Evolutionary conservation across 192 early-diverging fungal species (phyloP).

Genomic region (Coemansia sp.): DNA sequence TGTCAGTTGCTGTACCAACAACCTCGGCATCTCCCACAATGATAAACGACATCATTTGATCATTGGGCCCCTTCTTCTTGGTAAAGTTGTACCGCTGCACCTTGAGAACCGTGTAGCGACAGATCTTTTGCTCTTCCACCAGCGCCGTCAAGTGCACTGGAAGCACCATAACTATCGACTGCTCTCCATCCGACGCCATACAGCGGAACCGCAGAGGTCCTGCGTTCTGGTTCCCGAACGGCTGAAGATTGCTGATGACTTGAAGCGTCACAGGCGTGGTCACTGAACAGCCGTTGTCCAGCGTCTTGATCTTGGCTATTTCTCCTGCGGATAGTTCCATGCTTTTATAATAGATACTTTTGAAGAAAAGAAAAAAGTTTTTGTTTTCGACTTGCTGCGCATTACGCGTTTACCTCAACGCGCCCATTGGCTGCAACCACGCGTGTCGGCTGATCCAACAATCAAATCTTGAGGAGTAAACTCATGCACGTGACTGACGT

Average conservation of each 20-base stretch:
- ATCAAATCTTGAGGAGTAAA: background rate
- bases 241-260: constrained; percentile 38
- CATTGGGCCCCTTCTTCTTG: constrained; percentile 26
- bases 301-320: constrained; percentile 25
- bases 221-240: constrained; percentile 24
- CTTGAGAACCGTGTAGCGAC: constrained; percentile 34
- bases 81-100: constrained; percentile 29
- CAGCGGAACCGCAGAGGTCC: constrained; percentile 37
- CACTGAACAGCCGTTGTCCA: constrained; percentile 18
- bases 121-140: constrained; percentile 27
- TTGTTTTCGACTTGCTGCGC: constrained; percentile 3
- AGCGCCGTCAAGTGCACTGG: constrained; percentile 29
- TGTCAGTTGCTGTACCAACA: constrained; percentile 27
- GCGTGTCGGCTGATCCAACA: background rate
- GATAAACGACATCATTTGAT: constrained; percentile 28
- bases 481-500: background rate
- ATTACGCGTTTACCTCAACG: constrained; percentile 11
- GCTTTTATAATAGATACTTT: background rate
- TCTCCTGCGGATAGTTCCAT: constrained; percentile 37
- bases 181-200: constrained; percentile 47
- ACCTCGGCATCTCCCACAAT: constrained; percentile 41
- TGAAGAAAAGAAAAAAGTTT: constrained; percentile 9
- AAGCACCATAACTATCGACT: constrained; percentile 36
- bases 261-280: constrained; percentile 24
- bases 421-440: constrained; percentile 1